Evolutionary conservation across 2,329 filamentous ascomycete genomes (phyloP).

Genomic region (Gyromitra esculenta): DNA sequence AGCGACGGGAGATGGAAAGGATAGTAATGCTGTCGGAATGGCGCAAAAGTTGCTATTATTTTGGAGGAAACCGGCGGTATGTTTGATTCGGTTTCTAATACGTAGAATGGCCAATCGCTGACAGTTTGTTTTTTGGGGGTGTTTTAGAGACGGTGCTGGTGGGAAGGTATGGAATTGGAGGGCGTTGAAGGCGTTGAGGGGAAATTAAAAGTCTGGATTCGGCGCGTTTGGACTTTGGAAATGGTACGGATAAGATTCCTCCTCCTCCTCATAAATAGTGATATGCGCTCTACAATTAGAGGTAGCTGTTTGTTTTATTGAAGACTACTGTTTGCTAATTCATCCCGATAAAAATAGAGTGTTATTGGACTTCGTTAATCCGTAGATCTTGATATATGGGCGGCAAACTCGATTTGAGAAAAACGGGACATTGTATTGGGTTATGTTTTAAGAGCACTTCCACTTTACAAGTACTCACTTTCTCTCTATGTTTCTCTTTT

Average conservation of each 20-base stretch:
- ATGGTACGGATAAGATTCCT: constrained; percentile 66
- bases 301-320: background rate
- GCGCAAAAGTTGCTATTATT: constrained; percentile 97
- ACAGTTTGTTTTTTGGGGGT: constrained; percentile 17
- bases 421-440: constrained; percentile 19
- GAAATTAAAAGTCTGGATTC: constrained; percentile 96
- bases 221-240: constrained; percentile 97
- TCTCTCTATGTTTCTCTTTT: constrained; percentile 11
- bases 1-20: constrained; percentile 67
- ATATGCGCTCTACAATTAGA: background rate
- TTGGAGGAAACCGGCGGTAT: constrained; percentile 88
- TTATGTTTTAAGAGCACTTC: constrained; percentile 26
- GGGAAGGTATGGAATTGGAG: constrained; percentile 94
- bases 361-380: constrained; percentile 55
- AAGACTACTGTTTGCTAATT: constrained; percentile 4
- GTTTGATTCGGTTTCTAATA: background rate
- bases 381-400: background rate
- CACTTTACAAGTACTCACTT: constrained; percentile 25
- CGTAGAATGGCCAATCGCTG: background rate
- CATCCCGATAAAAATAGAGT: constrained; percentile 29
- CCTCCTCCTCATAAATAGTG: background rate
- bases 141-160: constrained; percentile 82
- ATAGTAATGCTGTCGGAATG: constrained; percentile 88
- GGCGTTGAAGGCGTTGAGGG: constrained; percentile 90
- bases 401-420: background rate